Percentiles rank a stretch among this genome's conserved stretches.
These are phyloP conservation scores for Haberlea rhodopensis DNA, from an alignment of 257 asterid genomes.

Conservation along the genomic window DNA sequence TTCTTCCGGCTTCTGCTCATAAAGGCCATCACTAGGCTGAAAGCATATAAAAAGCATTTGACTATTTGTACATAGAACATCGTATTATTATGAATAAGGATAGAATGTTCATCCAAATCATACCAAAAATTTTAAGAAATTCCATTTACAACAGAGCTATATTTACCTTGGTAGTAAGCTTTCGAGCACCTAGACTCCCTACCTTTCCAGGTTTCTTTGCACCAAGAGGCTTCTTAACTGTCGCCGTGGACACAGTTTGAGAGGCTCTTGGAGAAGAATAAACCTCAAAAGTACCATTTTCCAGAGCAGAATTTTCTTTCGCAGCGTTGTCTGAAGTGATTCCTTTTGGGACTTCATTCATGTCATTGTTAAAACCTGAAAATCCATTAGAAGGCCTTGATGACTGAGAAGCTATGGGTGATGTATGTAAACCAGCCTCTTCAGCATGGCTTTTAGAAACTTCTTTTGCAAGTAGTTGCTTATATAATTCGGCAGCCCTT, in stretches of 20 bases:
- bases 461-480: slow-evolving; percentile 44
- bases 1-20: slow-evolving; percentile 97
- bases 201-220: slow-evolving; percentile 79
- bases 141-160: not conserved
- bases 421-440: slow-evolving; percentile 60
- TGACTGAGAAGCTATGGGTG: slow-evolving; percentile 71
- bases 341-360: slow-evolving; percentile 44
- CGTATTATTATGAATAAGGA: not conserved
- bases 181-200: slow-evolving; percentile 92
- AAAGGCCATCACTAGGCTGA: slow-evolving; percentile 88
- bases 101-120: not conserved
- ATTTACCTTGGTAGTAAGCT: slow-evolving; percentile 76
- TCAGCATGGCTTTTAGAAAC: slow-evolving; percentile 21
- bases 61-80: slow-evolving; percentile 21
- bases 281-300: slow-evolving; percentile 51
- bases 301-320: slow-evolving; percentile 41
- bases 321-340: slow-evolving; percentile 43
- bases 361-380: slow-evolving; percentile 39
- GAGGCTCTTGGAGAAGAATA: slow-evolving; percentile 70
- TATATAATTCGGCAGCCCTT: slow-evolving; percentile 49
- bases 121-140: not conserved
- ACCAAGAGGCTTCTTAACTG: slow-evolving; percentile 75
- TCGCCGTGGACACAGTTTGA: slow-evolving; percentile 40
- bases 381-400: slow-evolving; percentile 54
- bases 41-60: slow-evolving; percentile 18